phyloP scores from a whole-genome alignment of 768 basidiomycete genomes.

The Panus rudis region DNA sequence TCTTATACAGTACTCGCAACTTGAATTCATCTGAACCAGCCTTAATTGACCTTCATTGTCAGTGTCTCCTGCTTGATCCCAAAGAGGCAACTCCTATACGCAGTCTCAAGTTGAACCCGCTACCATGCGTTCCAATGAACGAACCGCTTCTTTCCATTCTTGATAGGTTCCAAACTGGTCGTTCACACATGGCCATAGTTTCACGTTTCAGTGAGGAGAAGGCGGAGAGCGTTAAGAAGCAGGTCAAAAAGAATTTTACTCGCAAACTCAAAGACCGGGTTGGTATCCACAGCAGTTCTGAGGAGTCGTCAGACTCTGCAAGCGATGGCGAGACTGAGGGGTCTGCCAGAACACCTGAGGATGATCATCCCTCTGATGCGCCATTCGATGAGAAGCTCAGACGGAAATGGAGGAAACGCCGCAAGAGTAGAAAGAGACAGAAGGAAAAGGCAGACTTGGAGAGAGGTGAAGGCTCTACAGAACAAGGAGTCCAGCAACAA shows the following conservation, averaged over 20 bases:
- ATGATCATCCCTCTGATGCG: too few relatives aligned
- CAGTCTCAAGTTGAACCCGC: slow-evolving; percentile 70
- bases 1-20: not conserved
- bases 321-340: not conserved
- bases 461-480: slow-evolving; percentile 4
- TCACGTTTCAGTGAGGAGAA: slow-evolving; percentile 67
- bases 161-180: slow-evolving; percentile 80
- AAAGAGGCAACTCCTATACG: slow-evolving; percentile 79
- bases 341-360: slow-evolving; percentile 39
- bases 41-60: not conserved
- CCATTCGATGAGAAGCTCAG: slow-evolving; percentile 21
- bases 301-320: not conserved
- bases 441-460: slow-evolving; percentile 10
- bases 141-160: slow-evolving; percentile 76
- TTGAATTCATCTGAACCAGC: not conserved
- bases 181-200: slow-evolving; percentile 85
- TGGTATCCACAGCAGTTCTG: slow-evolving; percentile 40
- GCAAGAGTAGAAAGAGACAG: slow-evolving; percentile 9
- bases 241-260: slow-evolving; percentile 68
- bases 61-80: slow-evolving; percentile 77
- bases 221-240: slow-evolving; percentile 69
- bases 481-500: slow-evolving; percentile 8
- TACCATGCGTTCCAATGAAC: slow-evolving; percentile 75
- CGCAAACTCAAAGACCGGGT: slow-evolving; percentile 68
- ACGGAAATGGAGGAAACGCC: slow-evolving; percentile 16